A percentile compares a stretch with the other conserved stretches of the same genome.
phyloP scores from a whole-genome alignment of 2,329 filamentous ascomycete species.

The Colletotrichum camelliae region DNA sequence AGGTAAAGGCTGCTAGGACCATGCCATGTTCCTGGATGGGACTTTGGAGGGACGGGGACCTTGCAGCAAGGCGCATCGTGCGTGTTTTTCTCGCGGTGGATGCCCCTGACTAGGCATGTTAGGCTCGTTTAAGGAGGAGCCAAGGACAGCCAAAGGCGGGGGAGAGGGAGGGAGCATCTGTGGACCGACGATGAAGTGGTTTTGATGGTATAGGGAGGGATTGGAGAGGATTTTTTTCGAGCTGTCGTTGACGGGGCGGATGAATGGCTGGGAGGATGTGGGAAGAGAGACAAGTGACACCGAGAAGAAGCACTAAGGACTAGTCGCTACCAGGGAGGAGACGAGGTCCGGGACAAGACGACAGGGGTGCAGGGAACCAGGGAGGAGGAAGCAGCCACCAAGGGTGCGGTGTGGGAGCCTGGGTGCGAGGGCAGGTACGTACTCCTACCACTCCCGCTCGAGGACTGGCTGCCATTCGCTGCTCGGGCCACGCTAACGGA shows the following conservation, averaged over 20 bases:
- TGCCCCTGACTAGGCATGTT: slow-evolving; percentile 19
- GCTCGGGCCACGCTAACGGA: neutral
- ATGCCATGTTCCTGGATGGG: neutral
- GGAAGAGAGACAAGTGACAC: slow-evolving; percentile 20
- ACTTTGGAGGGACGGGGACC: slow-evolving; percentile 16
- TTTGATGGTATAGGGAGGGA: slow-evolving; percentile 11
- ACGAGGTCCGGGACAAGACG: slow-evolving; percentile 15
- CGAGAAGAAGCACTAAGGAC: slow-evolving; percentile 10
- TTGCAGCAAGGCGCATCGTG: slow-evolving; percentile 19
- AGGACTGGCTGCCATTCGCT: neutral
- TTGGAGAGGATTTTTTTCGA: slow-evolving; percentile 21
- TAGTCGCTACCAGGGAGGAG: neutral
- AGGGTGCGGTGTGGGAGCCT: neutral
- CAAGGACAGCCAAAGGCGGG: slow-evolving; percentile 18
- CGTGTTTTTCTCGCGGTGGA: slow-evolving; percentile 2
- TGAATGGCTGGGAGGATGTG: slow-evolving; percentile 20
- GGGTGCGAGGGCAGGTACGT: neutral
- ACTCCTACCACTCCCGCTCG: neutral
- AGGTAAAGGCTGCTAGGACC: slow-evolving; percentile 1
- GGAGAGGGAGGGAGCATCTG: slow-evolving; percentile 7
- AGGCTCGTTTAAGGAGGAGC: slow-evolving; percentile 6
- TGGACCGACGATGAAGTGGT: slow-evolving; percentile 3
- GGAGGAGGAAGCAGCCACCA: slow-evolving; percentile 3
- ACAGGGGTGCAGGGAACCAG: neutral
- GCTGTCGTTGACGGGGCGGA: slow-evolving; percentile 8